Conservation (phyloP, 169 alveolate species). For the Cryptosporidium sp. region DNA sequence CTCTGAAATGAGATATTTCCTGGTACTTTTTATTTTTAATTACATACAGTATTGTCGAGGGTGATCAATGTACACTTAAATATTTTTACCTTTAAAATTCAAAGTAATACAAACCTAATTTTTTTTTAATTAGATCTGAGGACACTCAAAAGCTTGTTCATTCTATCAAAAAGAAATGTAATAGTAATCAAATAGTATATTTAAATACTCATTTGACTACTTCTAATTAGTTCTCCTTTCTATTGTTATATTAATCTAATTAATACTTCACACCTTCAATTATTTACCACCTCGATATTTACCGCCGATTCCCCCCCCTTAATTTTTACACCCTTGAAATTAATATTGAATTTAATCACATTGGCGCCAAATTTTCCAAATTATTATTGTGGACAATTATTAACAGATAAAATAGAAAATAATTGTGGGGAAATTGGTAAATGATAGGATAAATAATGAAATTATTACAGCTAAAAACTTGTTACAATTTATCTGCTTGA, state of each 20-base stretch:
- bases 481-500: neutral
- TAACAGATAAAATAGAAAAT: neutral
- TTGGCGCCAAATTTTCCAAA: neutral
- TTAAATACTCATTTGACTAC: neutral
- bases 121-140: neutral
- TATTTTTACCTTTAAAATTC: neutral
- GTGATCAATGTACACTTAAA: conserved; percentile 26
- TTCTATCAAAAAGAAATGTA: neutral
- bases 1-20: neutral
- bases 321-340: neutral
- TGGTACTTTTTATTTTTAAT: conserved; percentile 16
- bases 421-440: neutral
- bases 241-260: neutral
- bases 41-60: conserved; percentile 52
- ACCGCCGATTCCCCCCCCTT: neutral
- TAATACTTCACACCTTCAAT: neutral
- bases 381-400: neutral
- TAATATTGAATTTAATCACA: neutral
- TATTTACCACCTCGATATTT: neutral
- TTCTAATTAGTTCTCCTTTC: neutral
- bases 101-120: neutral
- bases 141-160: neutral
- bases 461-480: neutral
- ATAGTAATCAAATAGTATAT: neutral
- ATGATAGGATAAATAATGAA: neutral